Evolutionary conservation across 371 early-diverging fungal genomes (phyloP).

Genomic region (Lichtheimia ramosa): DNA sequence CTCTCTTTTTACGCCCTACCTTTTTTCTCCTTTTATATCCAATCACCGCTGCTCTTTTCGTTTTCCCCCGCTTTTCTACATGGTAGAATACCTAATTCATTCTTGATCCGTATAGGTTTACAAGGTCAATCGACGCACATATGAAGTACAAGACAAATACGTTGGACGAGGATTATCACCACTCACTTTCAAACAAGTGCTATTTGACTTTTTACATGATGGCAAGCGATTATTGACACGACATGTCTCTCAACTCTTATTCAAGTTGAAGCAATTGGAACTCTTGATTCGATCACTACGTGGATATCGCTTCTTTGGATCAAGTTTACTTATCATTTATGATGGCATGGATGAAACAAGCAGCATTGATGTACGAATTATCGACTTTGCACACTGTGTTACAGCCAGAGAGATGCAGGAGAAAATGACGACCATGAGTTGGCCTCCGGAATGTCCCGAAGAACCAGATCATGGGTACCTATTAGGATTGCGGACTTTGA

Average conservation of each 20-base stretch:
- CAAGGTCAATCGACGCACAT: conserved; percentile 59
- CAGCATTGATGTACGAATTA: conserved; percentile 76
- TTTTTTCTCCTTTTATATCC: background rate
- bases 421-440: conserved; percentile 30
- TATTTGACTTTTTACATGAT: conserved; percentile 79
- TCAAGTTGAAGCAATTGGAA: conserved; percentile 68
- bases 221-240: conserved; percentile 62
- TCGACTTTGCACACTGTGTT: conserved; percentile 90
- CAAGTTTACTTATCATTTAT: conserved; percentile 68
- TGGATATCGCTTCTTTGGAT: conserved; percentile 88
- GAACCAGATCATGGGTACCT: conserved; percentile 71
- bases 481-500: conserved; percentile 64
- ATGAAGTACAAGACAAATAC: conserved; percentile 89
- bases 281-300: conserved; percentile 69
- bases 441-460: conserved; percentile 62
- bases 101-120: conserved; percentile 58
- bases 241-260: conserved; percentile 75
- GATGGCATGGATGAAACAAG: conserved; percentile 16
- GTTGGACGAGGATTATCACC: conserved; percentile 83
- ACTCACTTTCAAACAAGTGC: conserved; percentile 69
- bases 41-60: background rate
- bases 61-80: background rate
- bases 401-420: conserved; percentile 24
- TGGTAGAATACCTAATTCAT: background rate
- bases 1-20: no score